These are phyloP conservation scores for Penicillium sp. DNA, from an alignment of 2,329 filamentous ascomycete species.

Conservation along the genomic window DNA sequence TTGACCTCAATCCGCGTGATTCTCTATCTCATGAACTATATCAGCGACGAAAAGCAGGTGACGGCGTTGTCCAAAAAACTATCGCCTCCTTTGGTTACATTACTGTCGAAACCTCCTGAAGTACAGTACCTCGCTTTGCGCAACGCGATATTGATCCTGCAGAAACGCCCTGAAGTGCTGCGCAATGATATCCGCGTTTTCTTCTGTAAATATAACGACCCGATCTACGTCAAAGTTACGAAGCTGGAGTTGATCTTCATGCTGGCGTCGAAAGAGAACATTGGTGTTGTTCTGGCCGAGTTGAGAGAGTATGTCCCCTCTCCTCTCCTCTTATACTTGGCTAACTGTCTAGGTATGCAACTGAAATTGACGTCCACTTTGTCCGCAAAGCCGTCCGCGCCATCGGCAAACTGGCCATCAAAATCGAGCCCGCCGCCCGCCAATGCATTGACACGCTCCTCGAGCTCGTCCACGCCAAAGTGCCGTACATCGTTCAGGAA, in stretches of 20 bases:
- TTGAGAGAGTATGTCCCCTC: conserved; percentile 66
- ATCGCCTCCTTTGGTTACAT: conserved; percentile 88
- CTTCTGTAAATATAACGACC: conserved; percentile 99
- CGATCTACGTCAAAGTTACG: conserved; percentile 98
- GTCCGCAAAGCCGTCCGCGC: conserved; percentile 95
- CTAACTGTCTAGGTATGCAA: conserved; percentile 62
- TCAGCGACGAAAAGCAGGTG: conserved; percentile 84
- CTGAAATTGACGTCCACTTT: conserved; percentile 98
- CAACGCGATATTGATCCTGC: conserved; percentile 90
- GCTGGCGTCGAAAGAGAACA: conserved; percentile 93
- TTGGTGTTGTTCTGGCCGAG: conserved; percentile 90
- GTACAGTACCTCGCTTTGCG: conserved; percentile 96
- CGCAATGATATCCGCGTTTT: conserved; percentile 97
- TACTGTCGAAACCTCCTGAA: conserved; percentile 92
- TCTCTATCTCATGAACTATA: conserved; percentile 98
- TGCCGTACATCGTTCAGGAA: conserved; percentile 98
- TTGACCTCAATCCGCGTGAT: conserved; percentile 95
- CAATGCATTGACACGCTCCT: conserved; percentile 90
- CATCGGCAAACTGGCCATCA: conserved; percentile 97
- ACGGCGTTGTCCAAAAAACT: conserved; percentile 84
- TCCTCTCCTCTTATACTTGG: background rate
- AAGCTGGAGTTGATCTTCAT: conserved; percentile 99
- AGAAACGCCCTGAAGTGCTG: conserved; percentile 86
- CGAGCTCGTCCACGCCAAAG: conserved; percentile 93
- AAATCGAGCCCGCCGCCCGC: conserved; percentile 90